Percentiles rank a stretch among this genome's conserved stretches.
These are phyloP conservation scores for Lablab purpureus DNA, from an alignment of 306 rosid genomes.

Conservation along the genomic window DNA sequence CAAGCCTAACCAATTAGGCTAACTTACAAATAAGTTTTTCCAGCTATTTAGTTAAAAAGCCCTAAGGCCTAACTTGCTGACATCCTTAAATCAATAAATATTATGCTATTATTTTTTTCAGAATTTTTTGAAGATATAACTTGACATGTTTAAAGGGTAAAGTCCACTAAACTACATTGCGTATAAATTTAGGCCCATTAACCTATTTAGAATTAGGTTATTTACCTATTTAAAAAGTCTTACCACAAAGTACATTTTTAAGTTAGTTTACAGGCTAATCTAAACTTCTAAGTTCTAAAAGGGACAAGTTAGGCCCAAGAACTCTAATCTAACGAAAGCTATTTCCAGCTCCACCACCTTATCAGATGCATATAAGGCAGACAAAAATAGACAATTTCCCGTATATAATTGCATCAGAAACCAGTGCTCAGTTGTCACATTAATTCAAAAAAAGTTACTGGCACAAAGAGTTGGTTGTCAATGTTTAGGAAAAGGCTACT, in stretches of 20 bases:
- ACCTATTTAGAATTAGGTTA: background rate
- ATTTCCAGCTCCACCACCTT: background rate
- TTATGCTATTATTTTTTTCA: background rate
- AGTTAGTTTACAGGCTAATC: background rate
- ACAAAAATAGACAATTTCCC: conserved; percentile 34
- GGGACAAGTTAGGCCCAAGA: background rate
- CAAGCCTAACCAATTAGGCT: background rate
- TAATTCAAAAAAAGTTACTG: conserved; percentile 23
- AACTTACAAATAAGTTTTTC: background rate
- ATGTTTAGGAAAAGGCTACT: background rate
- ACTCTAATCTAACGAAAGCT: background rate
- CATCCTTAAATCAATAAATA: background rate
- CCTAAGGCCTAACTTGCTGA: background rate
- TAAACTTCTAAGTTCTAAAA: background rate
- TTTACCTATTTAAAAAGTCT: background rate
- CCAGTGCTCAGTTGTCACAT: conserved; percentile 3
- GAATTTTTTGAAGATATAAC: background rate
- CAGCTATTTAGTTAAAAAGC: background rate
- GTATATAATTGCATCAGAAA: conserved; percentile 27
- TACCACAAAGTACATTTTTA: background rate
- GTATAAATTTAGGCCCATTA: background rate
- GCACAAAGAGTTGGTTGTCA: background rate
- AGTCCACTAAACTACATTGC: background rate
- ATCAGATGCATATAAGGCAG: conserved; percentile 34
- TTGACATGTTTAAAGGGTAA: background rate